Evolutionary conservation across 768 basidiomycete genomes (phyloP), one percentile per base, ranked within the genome.

Genomic region (Suillus placidus): DNA sequence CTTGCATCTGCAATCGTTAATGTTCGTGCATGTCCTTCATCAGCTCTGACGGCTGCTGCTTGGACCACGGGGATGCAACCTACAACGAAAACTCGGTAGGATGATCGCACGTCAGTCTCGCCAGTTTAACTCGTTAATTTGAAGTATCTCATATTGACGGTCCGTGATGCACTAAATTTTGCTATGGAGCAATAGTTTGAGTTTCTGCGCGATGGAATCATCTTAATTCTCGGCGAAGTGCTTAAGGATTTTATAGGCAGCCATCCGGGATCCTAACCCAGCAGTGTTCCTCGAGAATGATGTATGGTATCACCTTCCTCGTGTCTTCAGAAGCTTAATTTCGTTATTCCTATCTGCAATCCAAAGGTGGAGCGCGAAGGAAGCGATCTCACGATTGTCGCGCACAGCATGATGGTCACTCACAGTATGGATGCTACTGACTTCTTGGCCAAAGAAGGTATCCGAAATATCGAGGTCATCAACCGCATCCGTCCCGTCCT

Each of bases 121-220:
- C 14, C 20, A 60, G 5, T 47, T 47, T 23, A 60, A 62, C 26
- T 63, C 0, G 5, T 51, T 26, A 51, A 68, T 66, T 65, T 63
- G 70, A 67, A 68, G 71, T 65, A 57, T 65, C 69, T 65, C 62
- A 20, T 45, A 95, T 94, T 96, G 95, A 98, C 95, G 64, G 96
- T 97, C 68, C 94, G 97, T 75, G 97, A 99, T 63, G 97, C 97
- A 51, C 90, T 99, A 69, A 98, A 98, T 80, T 80, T 89, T 62
- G 97, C 97, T 40, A 95, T 99, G 93, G 97, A 98, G 82, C 97
- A 99, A 82, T 96, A 99, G 82, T n/a, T n/a, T n/a, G n/a, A n/a
- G n/a, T 98, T 99, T 96, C 78, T 90, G 72, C 89, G 94, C 51
- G 97, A 99, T 79, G 93, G 43, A 95, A 90, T 83, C 38, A 97